These are phyloP conservation scores for Populus hybrid DNA, from an alignment of 441 rosid species.

Conservation along the genomic window DNA sequence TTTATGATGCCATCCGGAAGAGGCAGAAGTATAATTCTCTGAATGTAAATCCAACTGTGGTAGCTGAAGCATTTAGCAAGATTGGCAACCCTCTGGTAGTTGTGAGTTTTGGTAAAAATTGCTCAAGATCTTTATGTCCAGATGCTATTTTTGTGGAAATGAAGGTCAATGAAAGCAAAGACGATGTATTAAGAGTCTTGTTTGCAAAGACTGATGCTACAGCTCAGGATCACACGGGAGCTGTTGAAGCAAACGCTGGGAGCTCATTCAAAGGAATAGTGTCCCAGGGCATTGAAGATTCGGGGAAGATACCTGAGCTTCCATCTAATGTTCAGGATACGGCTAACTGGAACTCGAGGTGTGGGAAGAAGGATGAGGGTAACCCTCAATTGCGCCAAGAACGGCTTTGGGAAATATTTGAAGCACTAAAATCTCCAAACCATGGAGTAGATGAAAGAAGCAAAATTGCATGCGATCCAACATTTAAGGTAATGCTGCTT, in stretches of 20 bases:
- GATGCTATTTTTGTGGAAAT: slow-evolving; percentile 37
- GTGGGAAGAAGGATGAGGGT: not conserved
- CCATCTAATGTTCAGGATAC: not conserved
- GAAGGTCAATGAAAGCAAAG: slow-evolving; percentile 23
- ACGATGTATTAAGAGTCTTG: slow-evolving; percentile 23
- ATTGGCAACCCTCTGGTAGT: slow-evolving; percentile 14
- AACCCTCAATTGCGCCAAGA: not conserved
- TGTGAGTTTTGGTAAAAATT: slow-evolving; percentile 1
- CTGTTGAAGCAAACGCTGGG: not conserved
- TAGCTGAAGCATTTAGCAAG: slow-evolving; percentile 32
- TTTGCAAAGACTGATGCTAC: slow-evolving; percentile 20
- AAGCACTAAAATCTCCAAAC: not conserved
- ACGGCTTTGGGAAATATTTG: slow-evolving; percentile 14
- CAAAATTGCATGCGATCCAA: slow-evolving; percentile 2
- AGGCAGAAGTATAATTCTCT: not conserved
- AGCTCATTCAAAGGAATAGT: not conserved
- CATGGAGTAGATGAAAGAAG: slow-evolving; percentile 2
- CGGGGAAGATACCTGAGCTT: not conserved
- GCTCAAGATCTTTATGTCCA: not conserved
- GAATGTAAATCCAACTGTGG: not conserved
- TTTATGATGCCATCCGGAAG: slow-evolving; percentile 20
- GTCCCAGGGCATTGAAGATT: not conserved
- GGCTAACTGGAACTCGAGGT: not conserved
- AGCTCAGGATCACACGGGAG: not conserved
- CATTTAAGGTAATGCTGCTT: slow-evolving; percentile 17